Evolutionary conservation across 306 rosid genomes (phyloP).

Genomic region (Oemleria cerasiformis): DNA sequence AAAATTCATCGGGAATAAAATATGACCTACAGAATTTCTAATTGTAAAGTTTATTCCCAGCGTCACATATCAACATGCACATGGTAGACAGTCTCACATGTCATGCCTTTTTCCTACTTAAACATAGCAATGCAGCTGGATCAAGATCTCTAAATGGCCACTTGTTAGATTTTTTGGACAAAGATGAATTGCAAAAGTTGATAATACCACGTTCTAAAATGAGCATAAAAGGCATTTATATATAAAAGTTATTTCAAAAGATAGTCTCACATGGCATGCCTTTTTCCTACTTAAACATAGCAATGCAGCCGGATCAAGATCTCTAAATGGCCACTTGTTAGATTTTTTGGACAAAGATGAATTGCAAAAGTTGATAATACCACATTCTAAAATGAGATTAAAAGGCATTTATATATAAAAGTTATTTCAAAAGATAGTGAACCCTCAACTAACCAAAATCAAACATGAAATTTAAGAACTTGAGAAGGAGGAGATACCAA

Average conservation of each 20-base stretch:
- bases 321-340: neutral
- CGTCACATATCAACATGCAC: neutral
- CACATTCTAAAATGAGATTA: neutral
- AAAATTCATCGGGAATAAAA: neutral
- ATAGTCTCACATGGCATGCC: no score
- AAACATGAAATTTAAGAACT: neutral
- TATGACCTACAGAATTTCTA: neutral
- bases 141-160: neutral
- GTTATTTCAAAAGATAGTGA: neutral
- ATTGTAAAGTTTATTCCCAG: neutral
- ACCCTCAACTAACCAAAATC: neutral
- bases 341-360: neutral
- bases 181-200: neutral
- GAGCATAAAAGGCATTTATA: neutral
- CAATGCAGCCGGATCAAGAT: slow-evolving; percentile 1
- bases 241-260: neutral
- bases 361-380: neutral
- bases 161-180: neutral
- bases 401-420: neutral
- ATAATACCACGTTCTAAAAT: neutral
- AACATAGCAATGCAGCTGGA: neutral
- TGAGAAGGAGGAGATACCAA: neutral
- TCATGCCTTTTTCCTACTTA: neutral
- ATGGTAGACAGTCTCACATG: neutral
- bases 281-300: neutral